Percentiles rank a stretch among this genome's conserved stretches.
Conservation (phyloP, 805 yeast species). For the Hanseniaspora taiwanica region DNA sequence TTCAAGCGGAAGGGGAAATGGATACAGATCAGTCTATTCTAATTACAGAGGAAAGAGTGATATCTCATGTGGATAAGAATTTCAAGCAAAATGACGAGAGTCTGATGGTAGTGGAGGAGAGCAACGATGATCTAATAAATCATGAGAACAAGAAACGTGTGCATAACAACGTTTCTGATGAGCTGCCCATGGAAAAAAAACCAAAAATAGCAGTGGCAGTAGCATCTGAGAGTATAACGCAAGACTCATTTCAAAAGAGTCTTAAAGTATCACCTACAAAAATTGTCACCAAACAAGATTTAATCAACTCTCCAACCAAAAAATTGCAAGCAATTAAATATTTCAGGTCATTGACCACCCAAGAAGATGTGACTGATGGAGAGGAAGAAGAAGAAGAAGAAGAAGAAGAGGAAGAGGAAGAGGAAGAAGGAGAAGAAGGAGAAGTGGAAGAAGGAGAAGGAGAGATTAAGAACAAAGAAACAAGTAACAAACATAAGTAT, state of each 20-base stretch:
- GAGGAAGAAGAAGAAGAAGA: background rate
- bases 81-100: background rate
- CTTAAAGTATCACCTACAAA: conserved; percentile 1
- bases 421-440: background rate
- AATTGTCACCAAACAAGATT: conserved; percentile 4
- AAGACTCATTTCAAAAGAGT: too few species aligned
- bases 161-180: too few species aligned
- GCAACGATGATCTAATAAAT: background rate
- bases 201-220: too few species aligned
- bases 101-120: background rate
- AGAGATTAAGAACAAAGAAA: background rate
- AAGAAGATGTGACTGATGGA: conserved; percentile 1
- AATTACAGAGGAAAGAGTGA: background rate
- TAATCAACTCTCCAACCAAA: conserved; percentile 6
- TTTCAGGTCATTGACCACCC: background rate
- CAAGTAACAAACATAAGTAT: background rate
- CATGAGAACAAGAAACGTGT: background rate
- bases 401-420: background rate
- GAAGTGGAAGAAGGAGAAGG: background rate
- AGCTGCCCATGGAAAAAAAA: too few species aligned
- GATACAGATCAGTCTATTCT: background rate
- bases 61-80: too few species aligned
- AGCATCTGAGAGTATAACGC: too few species aligned
- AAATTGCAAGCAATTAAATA: conserved; percentile 4
- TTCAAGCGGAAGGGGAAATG: too few species aligned